phyloP scores from a whole-genome alignment of 495 filamentous ascomycete species.

The Durotheca rogersii region DNA sequence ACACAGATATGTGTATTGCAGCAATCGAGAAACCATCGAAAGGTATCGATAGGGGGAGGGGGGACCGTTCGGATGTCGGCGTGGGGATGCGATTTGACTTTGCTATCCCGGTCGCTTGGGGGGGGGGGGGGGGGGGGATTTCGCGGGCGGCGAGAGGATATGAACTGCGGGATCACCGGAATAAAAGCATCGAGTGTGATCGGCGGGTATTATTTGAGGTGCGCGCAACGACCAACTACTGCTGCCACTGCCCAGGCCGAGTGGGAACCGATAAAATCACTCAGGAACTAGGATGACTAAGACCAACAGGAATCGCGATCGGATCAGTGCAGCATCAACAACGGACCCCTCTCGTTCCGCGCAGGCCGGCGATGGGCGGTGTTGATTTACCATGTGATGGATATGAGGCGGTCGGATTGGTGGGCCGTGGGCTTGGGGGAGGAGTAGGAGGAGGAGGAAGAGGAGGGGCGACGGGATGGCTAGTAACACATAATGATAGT shows the following conservation, averaged over 20 bases:
- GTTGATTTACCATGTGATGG: constrained; percentile 28
- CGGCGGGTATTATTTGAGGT: constrained; percentile 22
- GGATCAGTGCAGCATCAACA: constrained; percentile 16
- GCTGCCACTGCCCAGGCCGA: too few relatives aligned
- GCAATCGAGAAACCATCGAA: constrained; percentile 15
- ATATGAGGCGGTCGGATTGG: constrained; percentile 26
- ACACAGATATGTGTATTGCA: too few relatives aligned
- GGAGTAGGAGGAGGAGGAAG: background rate
- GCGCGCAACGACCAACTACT: background rate
- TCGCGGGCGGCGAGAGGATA: constrained; percentile 23
- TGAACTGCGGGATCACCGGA: constrained; percentile 37
- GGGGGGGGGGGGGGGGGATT: constrained; percentile 5
- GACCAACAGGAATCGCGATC: constrained; percentile 18
- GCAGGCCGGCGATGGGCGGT: constrained; percentile 5
- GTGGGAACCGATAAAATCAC: too few relatives aligned
- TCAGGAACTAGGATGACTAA: constrained; percentile 27
- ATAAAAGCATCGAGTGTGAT: constrained; percentile 31
- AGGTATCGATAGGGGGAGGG: constrained; percentile 1
- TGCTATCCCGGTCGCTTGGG: constrained; percentile 6
- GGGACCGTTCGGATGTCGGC: constrained; percentile 9
- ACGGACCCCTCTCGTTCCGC: constrained; percentile 2
- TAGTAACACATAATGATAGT: constrained; percentile 20
- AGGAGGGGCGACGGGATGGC: constrained; percentile 3
- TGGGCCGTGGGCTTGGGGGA: constrained; percentile 9
- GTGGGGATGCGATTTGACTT: too few relatives aligned